Percentiles rank a stretch among this genome's conserved stretches.
These are phyloP conservation scores for Lachancea sp. DNA, from an alignment of 805 yeast species.

Conservation along the genomic window DNA sequence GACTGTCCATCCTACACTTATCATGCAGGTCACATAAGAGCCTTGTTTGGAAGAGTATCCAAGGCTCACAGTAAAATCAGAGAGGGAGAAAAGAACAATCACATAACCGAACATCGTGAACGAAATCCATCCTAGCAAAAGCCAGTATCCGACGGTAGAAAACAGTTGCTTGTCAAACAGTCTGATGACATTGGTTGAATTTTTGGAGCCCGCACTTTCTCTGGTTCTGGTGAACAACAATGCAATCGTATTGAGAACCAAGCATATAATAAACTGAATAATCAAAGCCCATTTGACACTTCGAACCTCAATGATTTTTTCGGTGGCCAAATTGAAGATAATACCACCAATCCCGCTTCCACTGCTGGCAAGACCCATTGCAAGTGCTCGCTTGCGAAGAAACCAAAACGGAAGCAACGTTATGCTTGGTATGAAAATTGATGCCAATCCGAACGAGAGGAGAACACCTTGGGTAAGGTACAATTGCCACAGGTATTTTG, in stretches of 20 bases:
- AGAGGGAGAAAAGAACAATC: conserved; percentile 49
- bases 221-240: conserved; percentile 34
- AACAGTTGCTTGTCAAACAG: conserved; percentile 25
- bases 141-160: conserved; percentile 38
- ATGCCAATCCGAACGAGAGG: background rate
- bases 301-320: conserved; percentile 28
- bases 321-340: conserved; percentile 34
- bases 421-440: conserved; percentile 42
- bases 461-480: conserved; percentile 3
- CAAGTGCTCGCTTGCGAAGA: conserved; percentile 37
- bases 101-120: conserved; percentile 52
- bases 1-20: conserved; percentile 46
- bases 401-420: conserved; percentile 52
- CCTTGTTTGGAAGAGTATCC: conserved; percentile 53
- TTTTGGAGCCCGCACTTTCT: conserved; percentile 14
- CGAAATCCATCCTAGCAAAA: conserved; percentile 36
- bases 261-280: conserved; percentile 33
- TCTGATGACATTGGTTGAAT: too few relatives aligned
- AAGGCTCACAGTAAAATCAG: conserved; percentile 52
- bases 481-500: conserved; percentile 42
- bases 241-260: conserved; percentile 29
- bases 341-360: conserved; percentile 42
- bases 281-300: conserved; percentile 31
- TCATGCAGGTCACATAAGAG: conserved; percentile 52
- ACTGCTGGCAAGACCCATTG: conserved; percentile 33